phyloP scores from a whole-genome alignment of 345 rosid species.

The Gossypium ekmanianum region DNA sequence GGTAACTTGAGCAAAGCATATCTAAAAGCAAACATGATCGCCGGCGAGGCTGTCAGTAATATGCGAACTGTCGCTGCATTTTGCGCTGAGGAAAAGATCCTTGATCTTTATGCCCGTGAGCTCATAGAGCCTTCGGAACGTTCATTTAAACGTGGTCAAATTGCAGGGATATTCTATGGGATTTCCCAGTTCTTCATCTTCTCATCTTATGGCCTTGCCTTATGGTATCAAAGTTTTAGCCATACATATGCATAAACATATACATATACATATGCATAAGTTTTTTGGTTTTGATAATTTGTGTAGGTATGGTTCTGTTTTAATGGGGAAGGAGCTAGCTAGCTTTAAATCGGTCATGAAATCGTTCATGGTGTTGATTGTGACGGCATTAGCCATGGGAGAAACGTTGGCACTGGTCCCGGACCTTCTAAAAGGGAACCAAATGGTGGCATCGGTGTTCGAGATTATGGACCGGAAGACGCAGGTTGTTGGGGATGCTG shows the following conservation, averaged over 20 bases:
- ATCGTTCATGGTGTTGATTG: constrained; percentile 90
- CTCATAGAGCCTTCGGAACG: constrained; percentile 73
- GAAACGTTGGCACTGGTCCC: constrained; percentile 90
- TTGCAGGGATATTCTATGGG: constrained; percentile 86
- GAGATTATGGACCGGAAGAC: constrained; percentile 78
- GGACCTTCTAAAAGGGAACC: constrained; percentile 89
- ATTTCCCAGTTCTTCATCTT: constrained; percentile 95
- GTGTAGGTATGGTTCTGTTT: constrained; percentile 82
- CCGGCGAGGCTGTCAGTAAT: constrained; percentile 91
- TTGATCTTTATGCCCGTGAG: constrained; percentile 69
- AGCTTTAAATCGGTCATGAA: constrained; percentile 84
- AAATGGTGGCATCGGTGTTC: constrained; percentile 89
- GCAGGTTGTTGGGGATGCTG: constrained; percentile 54
- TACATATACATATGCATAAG: no score
- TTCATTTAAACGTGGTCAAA: constrained; percentile 81
- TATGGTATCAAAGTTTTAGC: constrained; percentile 53
- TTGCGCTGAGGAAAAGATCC: constrained; percentile 83
- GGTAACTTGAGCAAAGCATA: constrained; percentile 94
- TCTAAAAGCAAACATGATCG: constrained; percentile 90
- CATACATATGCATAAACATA: neutral
- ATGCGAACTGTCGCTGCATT: constrained; percentile 92
- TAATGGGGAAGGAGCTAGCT: constrained; percentile 79
- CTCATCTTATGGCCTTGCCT: constrained; percentile 91
- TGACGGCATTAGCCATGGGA: constrained; percentile 96
- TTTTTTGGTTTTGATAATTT: neutral